phyloP scores from a whole-genome alignment of 2,329 filamentous ascomycete genomes.

The Hortaea werneckii region DNA sequence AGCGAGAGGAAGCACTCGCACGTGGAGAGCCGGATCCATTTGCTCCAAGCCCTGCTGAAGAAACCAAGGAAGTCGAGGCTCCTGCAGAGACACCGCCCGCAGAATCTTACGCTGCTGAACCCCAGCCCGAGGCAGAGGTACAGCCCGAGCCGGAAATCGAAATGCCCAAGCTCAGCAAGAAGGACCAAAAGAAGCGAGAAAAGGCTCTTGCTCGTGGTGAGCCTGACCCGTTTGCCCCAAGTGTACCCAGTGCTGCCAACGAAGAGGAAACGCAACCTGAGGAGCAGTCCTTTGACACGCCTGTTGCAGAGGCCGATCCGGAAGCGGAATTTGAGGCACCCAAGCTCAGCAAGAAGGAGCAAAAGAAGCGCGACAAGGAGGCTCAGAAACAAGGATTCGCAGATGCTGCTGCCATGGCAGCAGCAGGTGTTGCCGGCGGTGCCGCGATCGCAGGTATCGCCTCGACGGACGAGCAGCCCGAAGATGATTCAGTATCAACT shows the following conservation, averaged over 20 bases:
- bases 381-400: conserved; percentile 21
- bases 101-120: not conserved
- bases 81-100: conserved; percentile 3
- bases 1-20: conserved; percentile 32
- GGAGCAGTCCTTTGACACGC: not conserved
- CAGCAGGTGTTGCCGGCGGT: conserved; percentile 15
- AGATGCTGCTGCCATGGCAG: conserved; percentile 20
- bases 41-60: not conserved
- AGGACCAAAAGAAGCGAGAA: conserved; percentile 33
- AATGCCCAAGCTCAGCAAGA: conserved; percentile 21
- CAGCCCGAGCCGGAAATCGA: conserved; percentile 15
- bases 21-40: not conserved
- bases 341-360: conserved; percentile 25
- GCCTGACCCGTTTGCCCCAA: not conserved
- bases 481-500: conserved; percentile 11
- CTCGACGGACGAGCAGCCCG: conserved; percentile 10
- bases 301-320: not conserved
- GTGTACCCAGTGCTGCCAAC: not conserved
- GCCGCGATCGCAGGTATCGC: conserved; percentile 13
- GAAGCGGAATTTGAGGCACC: conserved; percentile 17
- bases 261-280: conserved; percentile 3
- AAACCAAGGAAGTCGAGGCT: not conserved
- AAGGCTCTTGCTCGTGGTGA: conserved; percentile 23
- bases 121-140: not conserved
- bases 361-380: conserved; percentile 36